phyloP scores from a whole-genome alignment of 2,329 filamentous ascomycete species.

The Cytospora schulzeri region DNA sequence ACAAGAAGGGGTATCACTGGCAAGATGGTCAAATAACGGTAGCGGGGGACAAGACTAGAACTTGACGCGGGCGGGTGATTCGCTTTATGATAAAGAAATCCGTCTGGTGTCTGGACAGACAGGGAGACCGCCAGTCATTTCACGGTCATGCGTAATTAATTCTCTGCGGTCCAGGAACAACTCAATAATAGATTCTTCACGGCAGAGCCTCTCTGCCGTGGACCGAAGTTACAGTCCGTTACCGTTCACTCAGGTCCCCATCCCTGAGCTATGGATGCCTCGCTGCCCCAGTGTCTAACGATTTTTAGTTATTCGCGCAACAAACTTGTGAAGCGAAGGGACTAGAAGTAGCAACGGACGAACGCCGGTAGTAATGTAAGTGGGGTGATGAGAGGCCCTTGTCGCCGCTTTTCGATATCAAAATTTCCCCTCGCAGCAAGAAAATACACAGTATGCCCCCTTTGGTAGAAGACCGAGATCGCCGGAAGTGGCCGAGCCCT shows the following conservation, averaged over 20 bases:
- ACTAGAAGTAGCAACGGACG: neutral
- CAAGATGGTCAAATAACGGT: neutral
- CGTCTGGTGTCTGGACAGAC: neutral
- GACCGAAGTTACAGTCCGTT: neutral
- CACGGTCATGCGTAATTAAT: neutral
- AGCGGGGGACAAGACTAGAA: neutral
- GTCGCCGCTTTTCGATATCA: neutral
- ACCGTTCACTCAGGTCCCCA: no score
- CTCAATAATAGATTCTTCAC: neutral
- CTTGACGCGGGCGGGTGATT: neutral
- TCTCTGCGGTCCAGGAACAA: neutral
- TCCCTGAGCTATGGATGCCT: no score
- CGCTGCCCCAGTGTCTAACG: neutral
- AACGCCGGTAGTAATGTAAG: neutral
- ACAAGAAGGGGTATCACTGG: slow-evolving; percentile 14
- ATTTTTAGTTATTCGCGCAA: neutral
- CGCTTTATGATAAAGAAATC: slow-evolving; percentile 4
- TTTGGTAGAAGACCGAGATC: neutral
- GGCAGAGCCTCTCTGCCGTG: no score
- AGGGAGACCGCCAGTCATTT: neutral
- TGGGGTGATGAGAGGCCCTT: neutral
- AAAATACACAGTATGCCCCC: neutral
- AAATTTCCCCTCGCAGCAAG: neutral
- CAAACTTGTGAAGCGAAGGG: neutral
- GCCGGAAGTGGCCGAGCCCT: neutral